Evolutionary conservation across 768 basidiomycete genomes (phyloP), one percentile per base, ranked within the genome.

Genomic region (Leccinum sublutescens): DNA sequence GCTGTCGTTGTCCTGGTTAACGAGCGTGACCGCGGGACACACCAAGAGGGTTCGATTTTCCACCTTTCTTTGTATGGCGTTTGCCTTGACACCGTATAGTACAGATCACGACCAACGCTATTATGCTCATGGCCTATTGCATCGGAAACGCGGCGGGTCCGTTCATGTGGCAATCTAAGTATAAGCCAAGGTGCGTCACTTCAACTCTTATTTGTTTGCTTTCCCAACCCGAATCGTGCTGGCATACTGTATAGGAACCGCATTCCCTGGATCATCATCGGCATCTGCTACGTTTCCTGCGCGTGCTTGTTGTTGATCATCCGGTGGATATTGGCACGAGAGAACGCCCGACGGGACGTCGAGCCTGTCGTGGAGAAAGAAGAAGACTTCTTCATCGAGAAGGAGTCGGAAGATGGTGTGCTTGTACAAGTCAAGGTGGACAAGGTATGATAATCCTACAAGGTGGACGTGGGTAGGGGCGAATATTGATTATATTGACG

Each of bases 111-210:
- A 74, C 73, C 0, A 91, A 91, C 66, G 88, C 90, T 0, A 84
- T 92, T 62, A 81, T 91, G 79, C 78, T 92, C 11, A 81, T 80
- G 47, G 86, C 87, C 1, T 92, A 91, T 66, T 85, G 84, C 62
- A 61, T 85, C 21, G 83, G 84, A 9, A 90, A 91, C 58, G 76
- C 87, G 2, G 82, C 81, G 0, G 84, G 83, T n/a, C 88, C 89
- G 0, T 87, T 89, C 65, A 88, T 91, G 86, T 91, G 89, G 89
- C 82, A 85, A 80, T 43, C 43, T 11, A 2, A 43, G 43, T 43
- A 43, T 43, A 43, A 43, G 10, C 43, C 43, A 19, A 43, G 87
- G 86, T 86, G 56, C 21, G 73, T 53, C 11, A 10, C 5, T 43
- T n/a, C n/a, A 19, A 2, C 9, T 5, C 12, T 3, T 21, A 19